These are phyloP conservation scores for Avena eriantha DNA, from an alignment of 176 grass and related monocot species.

Conservation along the genomic window DNA sequence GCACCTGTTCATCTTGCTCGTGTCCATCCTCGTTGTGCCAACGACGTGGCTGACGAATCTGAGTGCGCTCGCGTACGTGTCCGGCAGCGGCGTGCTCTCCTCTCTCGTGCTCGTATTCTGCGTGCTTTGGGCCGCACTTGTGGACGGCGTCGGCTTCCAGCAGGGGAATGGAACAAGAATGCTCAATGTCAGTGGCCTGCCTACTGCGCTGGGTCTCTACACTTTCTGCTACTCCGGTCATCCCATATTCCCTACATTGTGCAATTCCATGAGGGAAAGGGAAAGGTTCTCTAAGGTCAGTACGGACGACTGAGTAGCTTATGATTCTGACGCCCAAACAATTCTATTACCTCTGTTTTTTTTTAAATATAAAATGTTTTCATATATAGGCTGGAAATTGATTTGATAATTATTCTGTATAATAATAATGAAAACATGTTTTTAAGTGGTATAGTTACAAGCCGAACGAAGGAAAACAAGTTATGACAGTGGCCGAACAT, in stretches of 20 bases:
- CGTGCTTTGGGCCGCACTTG: slow-evolving; percentile 50
- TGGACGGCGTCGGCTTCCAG: slow-evolving; percentile 54
- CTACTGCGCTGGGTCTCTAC: slow-evolving; percentile 51
- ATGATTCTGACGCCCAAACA: too few relatives aligned
- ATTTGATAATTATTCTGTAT: neutral
- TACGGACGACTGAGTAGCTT: neutral
- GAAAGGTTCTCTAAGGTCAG: slow-evolving; percentile 61
- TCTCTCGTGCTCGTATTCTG: neutral
- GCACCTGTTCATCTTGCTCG: slow-evolving; percentile 50
- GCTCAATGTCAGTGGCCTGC: slow-evolving; percentile 43
- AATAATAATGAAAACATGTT: too few relatives aligned
- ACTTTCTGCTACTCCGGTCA: slow-evolving; percentile 60
- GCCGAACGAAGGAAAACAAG: too few relatives aligned
- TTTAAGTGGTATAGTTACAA: too few relatives aligned
- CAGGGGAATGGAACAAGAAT: slow-evolving; percentile 10
- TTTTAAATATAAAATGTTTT: too few relatives aligned
- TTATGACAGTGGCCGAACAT: too few relatives aligned
- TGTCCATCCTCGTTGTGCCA: slow-evolving; percentile 42
- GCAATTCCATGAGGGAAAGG: slow-evolving; percentile 56
- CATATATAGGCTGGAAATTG: neutral
- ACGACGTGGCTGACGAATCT: slow-evolving; percentile 59
- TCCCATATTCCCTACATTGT: slow-evolving; percentile 59
- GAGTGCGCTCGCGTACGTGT: slow-evolving; percentile 59
- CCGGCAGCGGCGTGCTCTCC: slow-evolving; percentile 50
- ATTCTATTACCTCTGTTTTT: too few relatives aligned